phyloP scores from a whole-genome alignment of 805 yeast species.

The Monosporozyma yasuniensis region DNA sequence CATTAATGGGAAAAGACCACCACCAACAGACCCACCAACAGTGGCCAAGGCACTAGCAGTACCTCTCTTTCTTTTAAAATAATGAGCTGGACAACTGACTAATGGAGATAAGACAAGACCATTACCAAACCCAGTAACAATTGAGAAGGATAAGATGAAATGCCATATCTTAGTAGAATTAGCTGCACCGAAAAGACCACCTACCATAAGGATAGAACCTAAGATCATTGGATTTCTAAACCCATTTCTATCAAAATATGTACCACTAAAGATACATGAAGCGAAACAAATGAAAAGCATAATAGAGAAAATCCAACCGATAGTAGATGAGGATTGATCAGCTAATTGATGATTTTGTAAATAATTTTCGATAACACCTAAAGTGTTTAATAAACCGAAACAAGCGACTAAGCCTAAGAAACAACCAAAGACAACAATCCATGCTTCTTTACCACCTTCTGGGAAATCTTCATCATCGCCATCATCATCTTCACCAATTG shows the following conservation, averaged over 20 bases:
- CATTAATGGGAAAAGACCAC: conserved; percentile 45
- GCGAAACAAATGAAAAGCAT: conserved; percentile 41
- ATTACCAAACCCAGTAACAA: conserved; percentile 48
- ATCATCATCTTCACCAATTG: neutral
- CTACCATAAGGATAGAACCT: conserved; percentile 36
- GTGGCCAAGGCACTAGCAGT: conserved; percentile 41
- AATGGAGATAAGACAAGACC: conserved; percentile 51
- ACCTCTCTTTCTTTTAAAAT: conserved; percentile 53
- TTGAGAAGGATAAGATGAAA: conserved; percentile 48
- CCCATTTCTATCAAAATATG: conserved; percentile 49
- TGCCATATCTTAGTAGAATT: conserved; percentile 46
- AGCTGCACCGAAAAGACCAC: conserved; percentile 46
- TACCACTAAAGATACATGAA: conserved; percentile 46
- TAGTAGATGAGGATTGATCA: conserved; percentile 36
- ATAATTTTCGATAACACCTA: conserved; percentile 57
- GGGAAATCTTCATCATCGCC: conserved; percentile 31
- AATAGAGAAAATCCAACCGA: conserved; percentile 60
- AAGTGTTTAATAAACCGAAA: conserved; percentile 49
- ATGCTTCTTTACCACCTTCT: conserved; percentile 54
- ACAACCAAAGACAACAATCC: conserved; percentile 48
- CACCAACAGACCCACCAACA: conserved; percentile 48
- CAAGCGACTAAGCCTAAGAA: conserved; percentile 46
- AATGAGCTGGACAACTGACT: conserved; percentile 53
- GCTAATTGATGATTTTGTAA: conserved; percentile 47
- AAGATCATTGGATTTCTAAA: conserved; percentile 34